phyloP scores from a whole-genome alignment of 192 early-diverging fungal species.

The Entophlyctis luteolus region DNA sequence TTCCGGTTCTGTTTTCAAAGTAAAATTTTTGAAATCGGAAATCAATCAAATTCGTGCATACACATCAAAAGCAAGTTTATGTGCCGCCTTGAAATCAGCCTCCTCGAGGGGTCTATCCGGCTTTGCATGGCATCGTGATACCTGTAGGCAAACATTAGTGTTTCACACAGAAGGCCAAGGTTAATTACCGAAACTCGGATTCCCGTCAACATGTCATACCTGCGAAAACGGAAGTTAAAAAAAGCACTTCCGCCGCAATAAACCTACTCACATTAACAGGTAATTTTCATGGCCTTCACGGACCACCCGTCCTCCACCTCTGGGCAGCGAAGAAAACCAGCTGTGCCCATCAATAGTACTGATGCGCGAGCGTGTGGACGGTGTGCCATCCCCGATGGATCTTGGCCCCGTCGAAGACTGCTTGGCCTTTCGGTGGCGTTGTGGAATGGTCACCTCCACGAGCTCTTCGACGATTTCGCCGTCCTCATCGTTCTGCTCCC shows the following conservation, averaged over 20 bases:
- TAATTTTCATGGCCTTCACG: conserved; percentile 90
- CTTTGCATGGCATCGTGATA: conserved; percentile 85
- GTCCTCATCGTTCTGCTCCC: conserved; percentile 8
- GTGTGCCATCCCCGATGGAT: neutral
- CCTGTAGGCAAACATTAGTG: conserved; percentile 13
- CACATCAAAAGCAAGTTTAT: conserved; percentile 96
- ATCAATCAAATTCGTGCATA: conserved; percentile 42
- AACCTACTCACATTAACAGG: conserved; percentile 67
- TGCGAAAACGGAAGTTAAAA: neutral
- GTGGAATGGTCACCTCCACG: conserved; percentile 17
- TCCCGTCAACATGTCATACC: conserved; percentile 96
- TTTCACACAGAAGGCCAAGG: neutral
- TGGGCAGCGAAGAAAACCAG: neutral
- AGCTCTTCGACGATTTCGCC: conserved; percentile 6
- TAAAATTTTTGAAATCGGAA: neutral
- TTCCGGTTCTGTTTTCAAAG: conserved; percentile 62
- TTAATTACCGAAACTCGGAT: conserved; percentile 78
- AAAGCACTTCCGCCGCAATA: neutral
- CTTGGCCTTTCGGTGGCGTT: neutral
- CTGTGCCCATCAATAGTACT: neutral
- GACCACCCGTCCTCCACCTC: neutral
- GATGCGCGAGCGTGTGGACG: neutral
- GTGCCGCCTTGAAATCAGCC: conserved; percentile 79
- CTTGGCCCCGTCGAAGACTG: neutral
- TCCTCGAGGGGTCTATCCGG: conserved; percentile 50